These are phyloP conservation scores for Pyrrhoderma noxium DNA, from an alignment of 1,284 basidiomycete genomes.

Conservation along the genomic window DNA sequence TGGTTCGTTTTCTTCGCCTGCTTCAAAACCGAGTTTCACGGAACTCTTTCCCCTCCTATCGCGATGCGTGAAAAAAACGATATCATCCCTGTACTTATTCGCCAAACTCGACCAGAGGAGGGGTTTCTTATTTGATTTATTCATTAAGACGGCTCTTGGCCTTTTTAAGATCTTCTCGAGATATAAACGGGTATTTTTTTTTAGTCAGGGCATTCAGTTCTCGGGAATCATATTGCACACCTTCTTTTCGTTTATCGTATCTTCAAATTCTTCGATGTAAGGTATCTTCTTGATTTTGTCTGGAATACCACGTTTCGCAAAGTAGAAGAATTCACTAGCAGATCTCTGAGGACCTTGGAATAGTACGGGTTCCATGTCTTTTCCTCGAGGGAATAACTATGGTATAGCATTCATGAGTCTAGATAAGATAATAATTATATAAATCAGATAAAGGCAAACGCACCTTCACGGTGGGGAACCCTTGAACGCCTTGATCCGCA, in stretches of 20 bases:
- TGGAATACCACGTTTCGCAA: conserved; percentile 70
- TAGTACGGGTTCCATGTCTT: conserved; percentile 52
- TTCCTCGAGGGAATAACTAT: conserved; percentile 72
- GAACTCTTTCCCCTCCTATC: conserved; percentile 59
- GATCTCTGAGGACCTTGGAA: conserved; percentile 71
- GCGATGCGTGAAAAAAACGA: conserved; percentile 61
- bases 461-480: conserved; percentile 89
- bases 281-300: conserved; percentile 58
- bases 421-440: background rate
- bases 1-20: conserved; percentile 44
- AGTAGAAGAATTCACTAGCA: conserved; percentile 69
- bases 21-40: conserved; percentile 47
- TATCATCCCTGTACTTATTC: conserved; percentile 62
- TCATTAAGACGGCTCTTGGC: conserved; percentile 68
- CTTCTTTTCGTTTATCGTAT: conserved; percentile 47
- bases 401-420: background rate
- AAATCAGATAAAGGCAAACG: conserved; percentile 16
- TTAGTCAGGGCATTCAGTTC: background rate
- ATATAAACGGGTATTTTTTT: background rate
- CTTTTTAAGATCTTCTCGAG: conserved; percentile 40
- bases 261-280: conserved; percentile 46
- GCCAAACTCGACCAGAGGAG: conserved; percentile 81
- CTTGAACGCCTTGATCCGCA: conserved; percentile 78
- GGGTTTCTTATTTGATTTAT: conserved; percentile 71
- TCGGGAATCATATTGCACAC: conserved; percentile 29